Conservation (phyloP, 257 asterid species). For the Paulownia fortunei region DNA sequence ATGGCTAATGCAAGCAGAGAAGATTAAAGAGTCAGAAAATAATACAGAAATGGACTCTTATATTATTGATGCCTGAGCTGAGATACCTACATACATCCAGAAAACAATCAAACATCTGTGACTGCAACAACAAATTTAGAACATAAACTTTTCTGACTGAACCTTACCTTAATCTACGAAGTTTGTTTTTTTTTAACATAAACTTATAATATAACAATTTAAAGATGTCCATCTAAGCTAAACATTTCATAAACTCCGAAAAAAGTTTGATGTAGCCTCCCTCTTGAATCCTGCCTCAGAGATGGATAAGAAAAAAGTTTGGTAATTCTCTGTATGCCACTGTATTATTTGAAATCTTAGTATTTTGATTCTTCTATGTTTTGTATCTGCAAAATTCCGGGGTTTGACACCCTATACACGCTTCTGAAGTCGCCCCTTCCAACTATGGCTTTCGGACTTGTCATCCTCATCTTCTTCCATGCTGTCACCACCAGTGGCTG, state of each 20-base stretch:
- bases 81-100: too few relatives aligned
- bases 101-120: background rate
- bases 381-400: constrained; percentile 46
- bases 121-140: background rate
- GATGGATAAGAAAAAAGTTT: background rate
- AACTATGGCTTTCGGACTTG: constrained; percentile 45
- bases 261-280: background rate
- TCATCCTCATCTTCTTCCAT: constrained; percentile 49
- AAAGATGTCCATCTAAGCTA: background rate
- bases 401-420: background rate
- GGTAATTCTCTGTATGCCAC: background rate
- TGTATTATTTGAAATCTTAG: background rate
- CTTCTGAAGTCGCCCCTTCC: constrained; percentile 34
- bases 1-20: background rate
- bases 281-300: constrained; percentile 18
- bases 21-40: background rate
- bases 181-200: background rate
- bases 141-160: background rate
- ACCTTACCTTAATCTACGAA: background rate
- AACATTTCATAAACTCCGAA: background rate
- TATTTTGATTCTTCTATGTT: constrained; percentile 26
- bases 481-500: constrained; percentile 32
- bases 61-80: too few relatives aligned
- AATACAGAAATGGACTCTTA: too few relatives aligned
- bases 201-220: background rate